A percentile compares a stretch with the other conserved stretches of the same genome.
phyloP scores from a whole-genome alignment of 352 stramenopile species.

The Elongisporangium senticosum region DNA sequence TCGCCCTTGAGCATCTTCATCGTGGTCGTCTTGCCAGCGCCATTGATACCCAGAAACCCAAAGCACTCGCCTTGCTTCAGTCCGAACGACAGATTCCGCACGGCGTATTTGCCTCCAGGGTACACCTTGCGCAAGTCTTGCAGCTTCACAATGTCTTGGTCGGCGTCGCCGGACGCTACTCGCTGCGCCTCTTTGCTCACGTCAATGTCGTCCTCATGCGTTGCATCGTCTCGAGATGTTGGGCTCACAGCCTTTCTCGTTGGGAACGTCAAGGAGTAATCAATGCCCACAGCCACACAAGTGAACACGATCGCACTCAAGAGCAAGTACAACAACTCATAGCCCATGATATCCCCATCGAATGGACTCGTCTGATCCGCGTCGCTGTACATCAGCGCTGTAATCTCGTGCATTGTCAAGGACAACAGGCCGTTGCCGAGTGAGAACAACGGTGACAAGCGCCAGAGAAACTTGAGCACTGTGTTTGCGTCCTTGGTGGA shows the following conservation, averaged over 20 bases:
- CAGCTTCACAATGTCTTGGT: slow-evolving; percentile 9
- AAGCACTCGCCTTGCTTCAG: slow-evolving; percentile 79
- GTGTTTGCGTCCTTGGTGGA: slow-evolving; percentile 38
- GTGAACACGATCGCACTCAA: slow-evolving; percentile 35
- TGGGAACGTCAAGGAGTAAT: slow-evolving; percentile 50
- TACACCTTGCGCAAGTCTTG: slow-evolving; percentile 10
- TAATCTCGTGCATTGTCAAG: slow-evolving; percentile 32
- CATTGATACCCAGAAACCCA: slow-evolving; percentile 89
- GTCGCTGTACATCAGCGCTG: slow-evolving; percentile 15
- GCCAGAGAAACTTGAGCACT: slow-evolving; percentile 64
- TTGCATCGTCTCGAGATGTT: too few species aligned
- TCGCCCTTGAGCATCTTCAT: slow-evolving; percentile 89
- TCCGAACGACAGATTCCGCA: slow-evolving; percentile 51
- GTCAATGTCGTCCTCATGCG: slow-evolving; percentile 15
- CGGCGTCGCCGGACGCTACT: background rate
- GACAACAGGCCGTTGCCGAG: slow-evolving; percentile 43
- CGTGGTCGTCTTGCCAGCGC: slow-evolving; percentile 88
- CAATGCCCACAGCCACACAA: slow-evolving; percentile 33
- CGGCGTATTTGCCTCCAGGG: slow-evolving; percentile 43
- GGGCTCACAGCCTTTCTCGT: slow-evolving; percentile 18
- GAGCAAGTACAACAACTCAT: slow-evolving; percentile 47
- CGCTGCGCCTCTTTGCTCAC: slow-evolving; percentile 9
- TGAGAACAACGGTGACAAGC: slow-evolving; percentile 57
- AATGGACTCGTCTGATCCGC: slow-evolving; percentile 47
- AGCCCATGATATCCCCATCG: slow-evolving; percentile 48